Evolutionary conservation across 169 alveolate genomes (phyloP).

Genomic region (Plasmodium chabaudi): DNA sequence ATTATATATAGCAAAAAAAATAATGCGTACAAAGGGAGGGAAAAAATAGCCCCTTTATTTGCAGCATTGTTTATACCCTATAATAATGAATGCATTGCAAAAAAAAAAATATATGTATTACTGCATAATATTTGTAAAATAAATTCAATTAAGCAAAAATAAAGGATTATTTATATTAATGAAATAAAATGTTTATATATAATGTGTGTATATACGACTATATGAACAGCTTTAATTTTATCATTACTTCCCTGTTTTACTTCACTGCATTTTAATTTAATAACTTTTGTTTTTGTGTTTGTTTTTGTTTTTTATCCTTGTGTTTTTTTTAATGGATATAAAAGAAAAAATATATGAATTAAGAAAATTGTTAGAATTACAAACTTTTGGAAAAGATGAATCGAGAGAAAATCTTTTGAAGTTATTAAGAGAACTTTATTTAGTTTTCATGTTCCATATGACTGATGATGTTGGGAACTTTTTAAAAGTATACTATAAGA

Average conservation of each 20-base stretch:
- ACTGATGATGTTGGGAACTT: slow-evolving; percentile 13
- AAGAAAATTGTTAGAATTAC: slow-evolving; percentile 63
- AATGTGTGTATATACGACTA: not conserved
- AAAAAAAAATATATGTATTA: too few species aligned
- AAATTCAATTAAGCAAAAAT: too few species aligned
- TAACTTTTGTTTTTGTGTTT: slow-evolving; percentile 3
- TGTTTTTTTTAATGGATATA: slow-evolving; percentile 35
- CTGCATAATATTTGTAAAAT: too few species aligned
- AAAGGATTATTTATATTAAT: too few species aligned
- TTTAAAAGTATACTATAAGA: slow-evolving; percentile 12
- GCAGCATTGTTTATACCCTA: too few species aligned
- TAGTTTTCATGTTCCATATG: slow-evolving; percentile 21
- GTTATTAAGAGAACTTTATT: slow-evolving; percentile 34
- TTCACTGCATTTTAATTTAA: not conserved
- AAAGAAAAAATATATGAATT: slow-evolving; percentile 21
- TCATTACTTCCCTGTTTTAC: not conserved
- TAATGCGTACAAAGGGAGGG: too few species aligned
- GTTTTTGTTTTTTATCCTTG: not conserved
- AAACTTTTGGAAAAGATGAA: slow-evolving; percentile 42
- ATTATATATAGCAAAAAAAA: too few species aligned
- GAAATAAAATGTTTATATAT: too few species aligned
- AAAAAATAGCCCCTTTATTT: too few species aligned
- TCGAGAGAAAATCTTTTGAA: slow-evolving; percentile 59
- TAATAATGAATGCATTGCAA: too few species aligned
- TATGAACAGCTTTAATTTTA: slow-evolving; percentile 2